A percentile compares a stretch with the other conserved stretches of the same genome.
Conservation (phyloP, 345 rosid genomes). For the Heritiera littoralis region DNA sequence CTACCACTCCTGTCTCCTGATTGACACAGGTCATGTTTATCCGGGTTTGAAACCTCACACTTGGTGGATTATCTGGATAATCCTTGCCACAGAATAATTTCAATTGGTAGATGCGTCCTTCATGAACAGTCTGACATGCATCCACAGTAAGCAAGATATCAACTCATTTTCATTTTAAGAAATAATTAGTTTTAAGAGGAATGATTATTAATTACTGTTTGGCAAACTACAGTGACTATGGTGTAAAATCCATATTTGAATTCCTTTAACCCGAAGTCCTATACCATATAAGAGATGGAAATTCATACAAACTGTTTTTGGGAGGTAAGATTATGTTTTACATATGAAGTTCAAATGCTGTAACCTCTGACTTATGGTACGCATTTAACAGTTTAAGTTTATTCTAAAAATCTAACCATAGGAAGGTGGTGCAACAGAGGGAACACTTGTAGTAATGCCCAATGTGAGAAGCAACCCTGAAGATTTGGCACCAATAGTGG, state of each 20-base stretch:
- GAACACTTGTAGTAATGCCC: not conserved
- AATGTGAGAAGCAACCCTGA: not conserved
- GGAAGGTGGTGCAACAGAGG: not conserved
- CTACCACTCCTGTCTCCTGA: conserved; percentile 72
- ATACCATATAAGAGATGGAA: not conserved
- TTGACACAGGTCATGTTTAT: conserved; percentile 82
- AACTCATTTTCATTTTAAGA: conserved; percentile 6
- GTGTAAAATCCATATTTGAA: not conserved
- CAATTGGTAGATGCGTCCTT: conserved; percentile 83
- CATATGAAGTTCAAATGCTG: not conserved
- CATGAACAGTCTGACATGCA: conserved; percentile 70
- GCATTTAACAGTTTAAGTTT: not conserved
- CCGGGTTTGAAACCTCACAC: conserved; percentile 68
- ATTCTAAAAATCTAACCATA: not conserved
- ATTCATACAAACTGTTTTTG: not conserved
- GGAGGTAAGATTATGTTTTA: not conserved
- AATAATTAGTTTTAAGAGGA: not conserved
- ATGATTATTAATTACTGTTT: not conserved
- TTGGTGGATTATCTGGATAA: conserved; percentile 74
- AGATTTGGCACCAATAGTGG: not conserved
- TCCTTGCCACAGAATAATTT: conserved; percentile 71
- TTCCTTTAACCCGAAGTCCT: not conserved
- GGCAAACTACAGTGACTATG: not conserved
- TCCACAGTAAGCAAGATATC: conserved; percentile 17
- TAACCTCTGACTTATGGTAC: not conserved